Percentiles rank a stretch among this genome's conserved stretches.
Evolutionary conservation across 176 grass and related monocot genomes (phyloP).

Genomic region (Canna indica): DNA sequence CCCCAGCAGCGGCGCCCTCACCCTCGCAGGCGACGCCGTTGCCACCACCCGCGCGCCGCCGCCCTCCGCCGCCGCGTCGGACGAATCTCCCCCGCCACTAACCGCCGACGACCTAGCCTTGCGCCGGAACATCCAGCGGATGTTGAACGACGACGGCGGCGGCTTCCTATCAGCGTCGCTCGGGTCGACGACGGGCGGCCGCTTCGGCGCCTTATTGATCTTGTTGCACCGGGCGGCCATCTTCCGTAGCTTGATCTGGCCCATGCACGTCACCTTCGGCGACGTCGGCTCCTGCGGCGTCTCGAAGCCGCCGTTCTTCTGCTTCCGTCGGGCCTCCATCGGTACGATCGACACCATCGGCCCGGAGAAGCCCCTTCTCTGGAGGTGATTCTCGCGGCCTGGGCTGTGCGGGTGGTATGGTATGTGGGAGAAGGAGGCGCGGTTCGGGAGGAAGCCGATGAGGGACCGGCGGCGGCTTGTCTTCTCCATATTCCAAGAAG

Average conservation of each 20-base stretch:
- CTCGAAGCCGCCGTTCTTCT: slow-evolving; percentile 15
- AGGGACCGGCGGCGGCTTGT: not conserved
- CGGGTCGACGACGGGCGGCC: slow-evolving; percentile 7
- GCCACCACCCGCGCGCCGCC: not conserved
- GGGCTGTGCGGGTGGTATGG: slow-evolving; percentile 13
- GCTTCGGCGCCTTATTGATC: slow-evolving; percentile 10
- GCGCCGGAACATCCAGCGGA: slow-evolving; percentile 40
- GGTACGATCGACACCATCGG: slow-evolving; percentile 66
- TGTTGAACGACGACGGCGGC: slow-evolving; percentile 15
- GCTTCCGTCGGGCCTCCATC: slow-evolving; percentile 40
- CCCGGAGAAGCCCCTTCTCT: slow-evolving; percentile 63
- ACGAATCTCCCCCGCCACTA: not conserved
- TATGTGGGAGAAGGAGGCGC: slow-evolving; percentile 38
- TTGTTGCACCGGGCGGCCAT: slow-evolving; percentile 9
- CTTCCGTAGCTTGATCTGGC: slow-evolving; percentile 62
- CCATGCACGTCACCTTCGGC: slow-evolving; percentile 83
- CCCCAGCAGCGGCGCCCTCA: slow-evolving; percentile 26
- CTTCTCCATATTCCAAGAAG: not conserved
- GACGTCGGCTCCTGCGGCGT: slow-evolving; percentile 67
- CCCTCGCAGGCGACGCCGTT: not conserved
- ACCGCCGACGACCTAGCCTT: slow-evolving; percentile 17
- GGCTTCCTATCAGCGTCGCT: no score
- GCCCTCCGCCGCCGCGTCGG: not conserved
- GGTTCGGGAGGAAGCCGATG: slow-evolving; percentile 44
- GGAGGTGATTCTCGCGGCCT: slow-evolving; percentile 4